Evolutionary conservation across 805 yeast species (phyloP), one percentile per base, ranked within the genome.

Genomic region (Torulaspora franciscae): DNA sequence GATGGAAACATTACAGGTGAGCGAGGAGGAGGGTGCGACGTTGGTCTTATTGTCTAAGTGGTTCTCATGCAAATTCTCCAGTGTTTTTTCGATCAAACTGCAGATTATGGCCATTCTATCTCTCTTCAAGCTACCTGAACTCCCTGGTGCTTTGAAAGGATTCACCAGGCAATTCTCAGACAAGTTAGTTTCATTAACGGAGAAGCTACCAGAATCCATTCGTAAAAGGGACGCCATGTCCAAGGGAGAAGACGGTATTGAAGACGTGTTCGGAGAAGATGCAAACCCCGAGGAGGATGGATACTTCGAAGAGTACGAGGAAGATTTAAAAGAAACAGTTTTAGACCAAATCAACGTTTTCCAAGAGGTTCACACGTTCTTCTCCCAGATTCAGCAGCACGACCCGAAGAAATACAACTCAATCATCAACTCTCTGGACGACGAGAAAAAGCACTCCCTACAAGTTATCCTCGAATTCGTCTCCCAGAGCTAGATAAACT

Each of bases 11-110:
- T 60, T 88, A 45, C 69, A 68, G 33, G 50, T 72, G 2, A 66
- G 86, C 36, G 78, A 77, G 52, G 67, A 72, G 24, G 55, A 61
- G 15, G 69, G 74, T 14, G 69, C 70, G 27, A 67, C 83, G 2
- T 69, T 75, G 24, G 56, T 62, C 7, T 69, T 85, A 41, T 72
- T 89, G 48, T 71, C 71, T 22, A 61, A 71, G 42, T 88, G 96
- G 96, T 77, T 84, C 57, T 69, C 72, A 22, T 54, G 75, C 22
- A 68, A 65, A 17, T 72, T 85, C 52, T 73, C 74, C 26, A 72
- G 88, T 39, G 95, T 87, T 2, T 86, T 81, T 57, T 93, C 86
- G 54, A 71, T 85, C 58, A 90, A 88, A 66, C 67, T 91, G 37
- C 81, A 83, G 34, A 70, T 79, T 7, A 58, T 88, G 49, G 90